Evolutionary conservation across 441 rosid genomes (phyloP), one percentile per base, ranked within the genome.

Genomic region (Mallotus repandus): DNA sequence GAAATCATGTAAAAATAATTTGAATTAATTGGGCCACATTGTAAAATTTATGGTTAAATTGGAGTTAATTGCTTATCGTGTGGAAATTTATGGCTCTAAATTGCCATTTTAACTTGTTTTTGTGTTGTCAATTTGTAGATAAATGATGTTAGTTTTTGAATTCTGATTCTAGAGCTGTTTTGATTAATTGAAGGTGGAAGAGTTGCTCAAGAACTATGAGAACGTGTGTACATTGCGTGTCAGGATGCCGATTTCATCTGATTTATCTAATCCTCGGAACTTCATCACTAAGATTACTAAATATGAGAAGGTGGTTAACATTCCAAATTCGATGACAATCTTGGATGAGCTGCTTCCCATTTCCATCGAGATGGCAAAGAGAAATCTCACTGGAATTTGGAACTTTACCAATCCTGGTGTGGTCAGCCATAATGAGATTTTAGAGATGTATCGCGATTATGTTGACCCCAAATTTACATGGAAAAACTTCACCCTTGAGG

Each of bases 281-380:
- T 94, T 94, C 89, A 90, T 91, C 79, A 89, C 97, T 0, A 94
- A 94, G 84, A 94, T 94, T 54, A 73, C 92, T 54, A 80, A 95
- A 22, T 91, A 94, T 2, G 96, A 91, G 48, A 94, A 91, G 80
- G 98, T 94, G 1, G 98, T 94, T 35, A 75, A 91, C 79, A 94
- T 94, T 63, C 98, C 97, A 18, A 94, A 94, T 85, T 91, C 97
- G 1, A 94, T 94, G 98, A 91, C 98, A 3, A 89, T 94, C 64
- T 86, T 94, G 74, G 93, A 94, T 56, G 98, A 94, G 75, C 89
- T 91, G 46, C 90, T 93, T 14, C 98, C 94, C 0, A 88, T 93
- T 71, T 91, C 98, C 50, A 84, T 91, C 16, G 96, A 94, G 77
- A 94, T 94, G 98, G 98, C 97, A 0, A 91, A 90, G 89, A 87